These are phyloP conservation scores for Candida saitoana DNA, from an alignment of 805 yeast species.

Conservation along the genomic window DNA sequence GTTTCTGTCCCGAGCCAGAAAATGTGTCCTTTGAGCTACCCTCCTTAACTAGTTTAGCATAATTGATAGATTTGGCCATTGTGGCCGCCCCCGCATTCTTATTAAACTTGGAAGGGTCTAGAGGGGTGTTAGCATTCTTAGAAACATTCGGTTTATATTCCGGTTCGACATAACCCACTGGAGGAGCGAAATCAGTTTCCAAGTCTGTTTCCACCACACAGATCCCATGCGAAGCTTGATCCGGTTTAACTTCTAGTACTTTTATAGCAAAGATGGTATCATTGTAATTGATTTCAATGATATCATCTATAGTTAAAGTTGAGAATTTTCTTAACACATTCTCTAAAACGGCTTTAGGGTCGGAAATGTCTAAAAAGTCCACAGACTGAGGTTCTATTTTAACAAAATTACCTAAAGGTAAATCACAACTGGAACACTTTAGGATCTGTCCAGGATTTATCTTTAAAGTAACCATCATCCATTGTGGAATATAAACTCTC, in stretches of 20 bases:
- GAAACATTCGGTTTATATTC: slow-evolving; percentile 47
- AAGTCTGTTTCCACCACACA: slow-evolving; percentile 96
- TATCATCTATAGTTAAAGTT: slow-evolving; percentile 78
- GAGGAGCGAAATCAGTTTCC: slow-evolving; percentile 97
- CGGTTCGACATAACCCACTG: slow-evolving; percentile 96
- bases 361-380: slow-evolving; percentile 87
- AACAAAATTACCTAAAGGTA: slow-evolving; percentile 84
- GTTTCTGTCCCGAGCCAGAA: slow-evolving; percentile 62
- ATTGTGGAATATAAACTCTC: slow-evolving; percentile 86
- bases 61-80: slow-evolving; percentile 73
- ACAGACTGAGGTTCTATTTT: slow-evolving; percentile 94
- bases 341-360: slow-evolving; percentile 95
- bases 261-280: slow-evolving; percentile 72
- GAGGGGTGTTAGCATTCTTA: slow-evolving; percentile 30
- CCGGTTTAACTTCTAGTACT: slow-evolving; percentile 85
- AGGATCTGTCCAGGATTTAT: slow-evolving; percentile 78
- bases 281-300: slow-evolving; percentile 81
- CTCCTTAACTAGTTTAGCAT: slow-evolving; percentile 52
- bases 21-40: slow-evolving; percentile 34
- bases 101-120: slow-evolving; percentile 31
- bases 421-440: slow-evolving; percentile 68
- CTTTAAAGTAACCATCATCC: slow-evolving; percentile 85
- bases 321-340: slow-evolving; percentile 87
- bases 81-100: slow-evolving; percentile 52
- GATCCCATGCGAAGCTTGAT: slow-evolving; percentile 57